Conservation (phyloP, 805 yeast genomes). For the Saturnispora quitensis region DNA sequence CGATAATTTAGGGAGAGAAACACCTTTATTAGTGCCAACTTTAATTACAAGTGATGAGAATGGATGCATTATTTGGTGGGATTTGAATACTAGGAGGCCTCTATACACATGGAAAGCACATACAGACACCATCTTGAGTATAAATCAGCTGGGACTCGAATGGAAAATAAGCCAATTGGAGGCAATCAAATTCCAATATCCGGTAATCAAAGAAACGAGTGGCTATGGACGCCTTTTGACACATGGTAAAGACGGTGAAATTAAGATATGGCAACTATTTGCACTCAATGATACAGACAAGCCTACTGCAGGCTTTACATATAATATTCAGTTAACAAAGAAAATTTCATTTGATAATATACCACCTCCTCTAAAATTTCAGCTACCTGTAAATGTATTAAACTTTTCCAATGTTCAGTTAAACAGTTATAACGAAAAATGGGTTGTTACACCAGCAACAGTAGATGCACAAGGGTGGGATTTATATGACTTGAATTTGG, state of each 20-base stretch:
- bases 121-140: conserved; percentile 36
- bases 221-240: conserved; percentile 40
- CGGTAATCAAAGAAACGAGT: not conserved
- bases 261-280: conserved; percentile 37
- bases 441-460: conserved; percentile 53
- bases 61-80: conserved; percentile 64
- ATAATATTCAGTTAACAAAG: conserved; percentile 14
- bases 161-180: conserved; percentile 22
- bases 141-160: conserved; percentile 35
- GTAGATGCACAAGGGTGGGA: conserved; percentile 57
- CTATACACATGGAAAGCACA: conserved; percentile 54
- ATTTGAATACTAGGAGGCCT: conserved; percentile 47
- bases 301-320: conserved; percentile 7
- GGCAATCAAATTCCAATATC: conserved; percentile 12
- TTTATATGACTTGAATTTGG: conserved; percentile 31
- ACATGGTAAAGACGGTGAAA: conserved; percentile 59
- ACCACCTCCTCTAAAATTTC: conserved; percentile 25
- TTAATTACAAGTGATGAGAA: conserved; percentile 49
- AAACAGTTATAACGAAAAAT: conserved; percentile 9
- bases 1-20: conserved; percentile 3
- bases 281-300: conserved; percentile 9
- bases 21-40: conserved; percentile 26
- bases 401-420: conserved; percentile 62
- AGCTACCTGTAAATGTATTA: conserved; percentile 62
- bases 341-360: conserved; percentile 1